These are phyloP conservation scores for Tardiomyces blankii DNA, from an alignment of 1,139 yeast species.

Conservation along the genomic window DNA sequence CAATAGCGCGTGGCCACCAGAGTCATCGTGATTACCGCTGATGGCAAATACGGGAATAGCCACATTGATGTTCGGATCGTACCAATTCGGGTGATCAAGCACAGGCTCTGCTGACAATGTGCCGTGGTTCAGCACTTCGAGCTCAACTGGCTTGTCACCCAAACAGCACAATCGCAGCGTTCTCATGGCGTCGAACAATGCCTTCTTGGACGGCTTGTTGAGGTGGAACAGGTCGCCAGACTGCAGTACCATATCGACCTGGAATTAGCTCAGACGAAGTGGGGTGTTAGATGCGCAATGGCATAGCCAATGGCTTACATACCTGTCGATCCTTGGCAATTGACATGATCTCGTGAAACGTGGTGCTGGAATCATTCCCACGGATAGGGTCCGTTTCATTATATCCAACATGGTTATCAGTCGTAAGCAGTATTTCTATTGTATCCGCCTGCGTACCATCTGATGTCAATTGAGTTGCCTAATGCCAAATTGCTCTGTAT, in stretches of 20 bases:
- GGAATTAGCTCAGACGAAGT: constrained; percentile 4
- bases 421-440: constrained; percentile 66
- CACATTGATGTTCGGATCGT: constrained; percentile 80
- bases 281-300: background rate
- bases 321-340: constrained; percentile 54
- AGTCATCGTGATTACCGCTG: constrained; percentile 95
- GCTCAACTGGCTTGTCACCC: constrained; percentile 82
- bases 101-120: constrained; percentile 44
- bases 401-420: constrained; percentile 96
- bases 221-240: constrained; percentile 91
- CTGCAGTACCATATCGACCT: constrained; percentile 76
- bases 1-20: constrained; percentile 79
- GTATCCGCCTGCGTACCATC: constrained; percentile 33
- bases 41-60: constrained; percentile 92
- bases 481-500: no score
- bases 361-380: constrained; percentile 81
- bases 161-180: constrained; percentile 62
- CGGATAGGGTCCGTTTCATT: constrained; percentile 82
- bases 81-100: constrained; percentile 66
- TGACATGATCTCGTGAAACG: constrained; percentile 73
- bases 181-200: constrained; percentile 74
- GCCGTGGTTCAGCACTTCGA: constrained; percentile 78
- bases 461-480: background rate
- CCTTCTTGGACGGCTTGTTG: constrained; percentile 79
- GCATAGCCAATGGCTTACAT: constrained; percentile 28